phyloP scores from a whole-genome alignment of 2,329 filamentous ascomycete species.

The Fusarium sp. region DNA sequence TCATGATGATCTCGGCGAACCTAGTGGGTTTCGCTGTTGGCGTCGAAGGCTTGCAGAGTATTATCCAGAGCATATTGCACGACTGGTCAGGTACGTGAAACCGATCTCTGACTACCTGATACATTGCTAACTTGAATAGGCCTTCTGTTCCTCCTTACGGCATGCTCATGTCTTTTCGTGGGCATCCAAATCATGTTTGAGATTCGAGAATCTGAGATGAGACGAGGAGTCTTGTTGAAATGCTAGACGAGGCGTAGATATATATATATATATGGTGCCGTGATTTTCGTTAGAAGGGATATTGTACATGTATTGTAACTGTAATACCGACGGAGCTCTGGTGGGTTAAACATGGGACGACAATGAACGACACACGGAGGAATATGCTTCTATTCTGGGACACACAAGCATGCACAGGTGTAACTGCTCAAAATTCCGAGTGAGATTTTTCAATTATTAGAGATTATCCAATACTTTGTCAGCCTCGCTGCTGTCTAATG shows the following conservation, averaged over 20 bases:
- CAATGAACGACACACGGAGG: conserved; percentile 17
- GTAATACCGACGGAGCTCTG: conserved; percentile 18
- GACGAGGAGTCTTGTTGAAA: conserved; percentile 85
- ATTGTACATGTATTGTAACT: conserved; percentile 32
- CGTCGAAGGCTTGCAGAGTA: conserved; percentile 83
- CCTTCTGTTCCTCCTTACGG: conserved; percentile 76
- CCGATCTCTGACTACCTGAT: not conserved
- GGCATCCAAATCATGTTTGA: conserved; percentile 98
- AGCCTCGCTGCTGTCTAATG: not conserved
- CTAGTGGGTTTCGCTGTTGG: conserved; percentile 95
- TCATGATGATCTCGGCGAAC: conserved; percentile 98
- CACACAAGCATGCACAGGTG: not conserved
- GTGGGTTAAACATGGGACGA: conserved; percentile 5
- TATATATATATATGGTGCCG: not conserved
- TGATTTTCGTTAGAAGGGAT: not conserved
- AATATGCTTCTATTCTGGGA: not conserved
- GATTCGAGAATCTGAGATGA: conserved; percentile 84
- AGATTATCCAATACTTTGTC: conserved; percentile 5
- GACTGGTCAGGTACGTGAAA: conserved; percentile 74
- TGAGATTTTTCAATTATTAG: not conserved
- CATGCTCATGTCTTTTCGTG: conserved; percentile 82
- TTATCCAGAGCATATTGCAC: conserved; percentile 80
- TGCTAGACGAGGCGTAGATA: conserved; percentile 64
- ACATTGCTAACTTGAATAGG: conserved; percentile 60
- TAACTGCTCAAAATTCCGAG: not conserved